These are phyloP conservation scores for Garcia nutans DNA, from an alignment of 345 rosid genomes.

Conservation along the genomic window DNA sequence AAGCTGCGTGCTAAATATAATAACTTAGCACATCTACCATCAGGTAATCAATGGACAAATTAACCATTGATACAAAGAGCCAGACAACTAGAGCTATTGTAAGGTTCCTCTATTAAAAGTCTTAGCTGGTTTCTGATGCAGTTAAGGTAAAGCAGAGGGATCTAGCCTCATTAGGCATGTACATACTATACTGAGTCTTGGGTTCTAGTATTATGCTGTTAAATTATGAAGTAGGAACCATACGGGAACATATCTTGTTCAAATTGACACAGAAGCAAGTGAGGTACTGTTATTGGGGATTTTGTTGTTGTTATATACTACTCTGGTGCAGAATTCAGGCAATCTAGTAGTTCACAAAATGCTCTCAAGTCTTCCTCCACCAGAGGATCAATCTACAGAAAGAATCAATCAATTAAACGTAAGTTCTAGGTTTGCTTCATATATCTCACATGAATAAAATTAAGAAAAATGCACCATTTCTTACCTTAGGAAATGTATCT, in stretches of 20 bases:
- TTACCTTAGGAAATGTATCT: conserved; percentile 6
- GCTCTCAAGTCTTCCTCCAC: neutral
- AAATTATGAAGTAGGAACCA: neutral
- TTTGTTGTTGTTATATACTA: neutral
- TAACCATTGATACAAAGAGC: no score
- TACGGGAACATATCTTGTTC: no score
- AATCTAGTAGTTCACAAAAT: neutral
- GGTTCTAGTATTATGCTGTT: neutral
- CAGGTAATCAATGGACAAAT: no score
- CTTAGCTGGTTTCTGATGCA: neutral
- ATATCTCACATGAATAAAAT: neutral
- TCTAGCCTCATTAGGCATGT: neutral
- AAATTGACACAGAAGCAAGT: no score
- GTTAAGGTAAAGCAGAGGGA: neutral
- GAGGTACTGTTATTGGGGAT: neutral
- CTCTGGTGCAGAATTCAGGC: neutral
- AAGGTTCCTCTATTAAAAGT: neutral
- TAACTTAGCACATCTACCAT: no score
- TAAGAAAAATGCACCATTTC: neutral
- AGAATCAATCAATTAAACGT: neutral
- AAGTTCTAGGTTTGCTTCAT: neutral
- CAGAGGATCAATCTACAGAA: neutral
- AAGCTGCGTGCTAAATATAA: no score
- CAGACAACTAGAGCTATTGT: no score
- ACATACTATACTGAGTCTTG: neutral